Base-by-base conservation (phyloP, 1,139 yeast genomes). In the Blastobotrys niveus region DNA sequence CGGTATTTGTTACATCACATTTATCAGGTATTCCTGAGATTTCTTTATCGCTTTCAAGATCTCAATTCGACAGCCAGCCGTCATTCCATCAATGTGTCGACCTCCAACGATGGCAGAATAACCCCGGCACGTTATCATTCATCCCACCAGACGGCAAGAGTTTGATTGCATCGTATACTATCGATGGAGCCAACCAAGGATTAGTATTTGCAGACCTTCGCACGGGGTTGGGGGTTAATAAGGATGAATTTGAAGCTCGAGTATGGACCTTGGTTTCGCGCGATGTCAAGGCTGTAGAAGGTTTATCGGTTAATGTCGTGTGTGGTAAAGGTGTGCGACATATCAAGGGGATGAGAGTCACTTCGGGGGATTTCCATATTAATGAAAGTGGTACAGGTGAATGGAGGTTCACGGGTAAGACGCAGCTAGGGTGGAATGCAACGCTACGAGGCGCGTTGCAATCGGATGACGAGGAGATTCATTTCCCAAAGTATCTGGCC, bases 91-190 rank as follows among this genome's bases (percentile, higher is more conserved):
- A 69, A 31, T 76, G 85, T 55, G 74, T 83, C 1, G 59, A 64
- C n/a, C 48, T 53, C 15, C 48, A 49, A 9, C 52, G 47, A 26
- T 66, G 68, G 65, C 40, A 52, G 12, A 49, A 51, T 31, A 48
- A 46, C 14, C 64, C 64, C 3, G 65, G 63, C 12, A 55, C 67
- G 0, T 59, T 88, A 34, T 70, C 79, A 14, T 86, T 89, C 57
- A 73, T 84, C 18, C 98, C 98, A 3, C 95, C 97, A 0, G 96
- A 91, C 62, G 97, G 95, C 3, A 73, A 70, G 50, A 77, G 80
- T 34, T 70, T 74, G 4, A 62, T 91, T 17, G 74, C 82, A 73
- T 67, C 75, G 20, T 91, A 91, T 59, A 70, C 75, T 5, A 62
- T 84, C 26, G 85, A 84, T 48, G 61, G 76, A 22, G 31, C 38